Base-by-base conservation (phyloP, 176 grass and related monocot genomes). In the Carex pumila region DNA sequence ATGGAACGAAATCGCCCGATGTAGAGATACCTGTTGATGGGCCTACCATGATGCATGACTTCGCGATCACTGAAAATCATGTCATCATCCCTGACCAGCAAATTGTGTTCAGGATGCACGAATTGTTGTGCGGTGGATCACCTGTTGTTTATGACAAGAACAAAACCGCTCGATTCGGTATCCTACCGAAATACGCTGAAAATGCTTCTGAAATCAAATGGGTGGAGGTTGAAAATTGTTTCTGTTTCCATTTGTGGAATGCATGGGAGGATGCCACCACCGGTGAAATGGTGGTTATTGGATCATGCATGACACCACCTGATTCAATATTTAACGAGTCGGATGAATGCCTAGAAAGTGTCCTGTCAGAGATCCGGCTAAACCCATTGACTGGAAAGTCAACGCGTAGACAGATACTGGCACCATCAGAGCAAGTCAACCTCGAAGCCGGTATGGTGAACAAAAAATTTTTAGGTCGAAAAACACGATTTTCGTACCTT, bases 221-320 rank as follows among this genome's bases (percentile, higher is more conserved):
- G 96, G 89, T 95, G 7, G 89, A 95, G 14, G 96, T 93, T 2
- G 90, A 88, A 2, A 90, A 86, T 57, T 94, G 92, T 88, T 98
- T 98, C 87, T 98, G 92, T 84, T 98, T 98, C 83, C 95, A 98
- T 85, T 81, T 98, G 10, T 98, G 95, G 95, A 98, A 98, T 89
- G 89, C 95, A 25, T 98, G 93, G 96, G 96, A 95, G 83, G 96
- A 95, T 49, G 66, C 82, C 1, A 69, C 25, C 65, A 88, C 88
- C 37, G 89, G 88, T 80, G 96, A 98, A 85, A 84, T 98, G 77
- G 93, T 95, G 1, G 96, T 98, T 0, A 84, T 98, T 61, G 96
- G 91, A 0, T 98, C 96, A 30, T 98, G 96, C 92, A 95, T 98
- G 96, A 98, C 93, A 6, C 96, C 96, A 1, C 79, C 93, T 0